These are phyloP conservation scores for Vicia villosa DNA, from an alignment of 306 rosid species.

Conservation along the genomic window DNA sequence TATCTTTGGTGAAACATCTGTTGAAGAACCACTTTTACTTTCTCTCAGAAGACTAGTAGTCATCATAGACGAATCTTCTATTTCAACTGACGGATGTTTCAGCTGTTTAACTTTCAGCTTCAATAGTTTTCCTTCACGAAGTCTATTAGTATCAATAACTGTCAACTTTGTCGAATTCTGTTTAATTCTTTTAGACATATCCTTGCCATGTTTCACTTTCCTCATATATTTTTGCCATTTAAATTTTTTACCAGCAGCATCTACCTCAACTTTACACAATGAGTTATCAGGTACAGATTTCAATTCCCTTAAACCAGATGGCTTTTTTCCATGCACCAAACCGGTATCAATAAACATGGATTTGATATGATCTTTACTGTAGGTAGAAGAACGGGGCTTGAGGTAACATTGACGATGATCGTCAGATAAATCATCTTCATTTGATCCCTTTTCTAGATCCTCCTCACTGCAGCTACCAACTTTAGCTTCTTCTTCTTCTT, in stretches of 20 bases:
- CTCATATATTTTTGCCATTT: conserved; percentile 33
- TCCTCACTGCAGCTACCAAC: conserved; percentile 44
- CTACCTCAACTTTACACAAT: neutral
- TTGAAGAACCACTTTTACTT: neutral
- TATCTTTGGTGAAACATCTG: neutral
- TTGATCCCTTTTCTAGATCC: conserved; percentile 39
- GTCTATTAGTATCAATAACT: conserved; percentile 24
- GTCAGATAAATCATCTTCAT: neutral
- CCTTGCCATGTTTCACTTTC: conserved; percentile 43
- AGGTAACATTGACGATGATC: conserved; percentile 1
- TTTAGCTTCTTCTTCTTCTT: conserved; percentile 50
- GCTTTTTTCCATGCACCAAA: conserved; percentile 26
- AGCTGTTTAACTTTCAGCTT: neutral
- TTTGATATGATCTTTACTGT: conserved; percentile 34
- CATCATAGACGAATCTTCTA: neutral
- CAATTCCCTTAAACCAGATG: neutral
- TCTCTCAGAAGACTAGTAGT: neutral
- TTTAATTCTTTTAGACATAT: conserved; percentile 22
- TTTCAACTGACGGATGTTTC: neutral
- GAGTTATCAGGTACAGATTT: neutral
- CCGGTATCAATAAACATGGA: conserved; percentile 60
- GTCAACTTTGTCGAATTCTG: conserved; percentile 50
- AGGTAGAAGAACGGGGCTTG: neutral
- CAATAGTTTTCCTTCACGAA: neutral
- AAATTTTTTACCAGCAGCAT: neutral